Evolutionary conservation across 208 protist species (phyloP).

Genomic region (Leishmania aethiopica): DNA sequence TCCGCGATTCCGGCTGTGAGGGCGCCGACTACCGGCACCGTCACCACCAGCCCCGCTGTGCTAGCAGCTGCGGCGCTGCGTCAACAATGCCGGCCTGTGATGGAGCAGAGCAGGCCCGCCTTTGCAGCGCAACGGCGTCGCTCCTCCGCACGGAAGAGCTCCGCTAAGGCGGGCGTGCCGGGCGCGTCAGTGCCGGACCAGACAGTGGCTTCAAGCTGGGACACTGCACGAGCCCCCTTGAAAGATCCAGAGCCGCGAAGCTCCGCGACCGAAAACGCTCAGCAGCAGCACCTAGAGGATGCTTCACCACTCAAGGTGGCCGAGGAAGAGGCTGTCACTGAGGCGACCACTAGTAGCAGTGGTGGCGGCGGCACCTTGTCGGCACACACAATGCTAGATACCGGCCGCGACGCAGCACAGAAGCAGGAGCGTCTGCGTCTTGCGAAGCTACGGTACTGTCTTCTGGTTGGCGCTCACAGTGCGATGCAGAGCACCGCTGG

Average conservation of each 20-base stretch:
- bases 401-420: not conserved
- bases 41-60: not conserved
- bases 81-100: not conserved
- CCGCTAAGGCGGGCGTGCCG: not conserved
- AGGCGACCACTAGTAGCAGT: not conserved
- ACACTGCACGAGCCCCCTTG: not conserved
- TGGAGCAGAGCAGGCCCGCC: not conserved
- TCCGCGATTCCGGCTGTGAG: not conserved
- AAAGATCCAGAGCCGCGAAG: not conserved
- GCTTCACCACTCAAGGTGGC: not conserved
- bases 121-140: constrained; percentile 15
- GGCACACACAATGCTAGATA: not conserved
- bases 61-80: not conserved
- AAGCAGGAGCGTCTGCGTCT: constrained; percentile 4
- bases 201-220: not conserved
- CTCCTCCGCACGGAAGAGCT: not conserved
- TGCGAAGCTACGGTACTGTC: not conserved
- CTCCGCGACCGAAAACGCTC: not conserved
- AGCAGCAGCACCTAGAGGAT: constrained; percentile 1
- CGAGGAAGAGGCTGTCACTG: not conserved
- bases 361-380: not conserved
- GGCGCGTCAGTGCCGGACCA: not conserved
- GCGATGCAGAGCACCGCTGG: constrained; percentile 15
- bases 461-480: constrained; percentile 25
- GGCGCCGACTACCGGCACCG: not conserved